Percentiles rank a stretch among this genome's conserved stretches.
These are phyloP conservation scores for Tuber aestivum DNA, from an alignment of 495 filamentous ascomycete species.

Conservation along the genomic window DNA sequence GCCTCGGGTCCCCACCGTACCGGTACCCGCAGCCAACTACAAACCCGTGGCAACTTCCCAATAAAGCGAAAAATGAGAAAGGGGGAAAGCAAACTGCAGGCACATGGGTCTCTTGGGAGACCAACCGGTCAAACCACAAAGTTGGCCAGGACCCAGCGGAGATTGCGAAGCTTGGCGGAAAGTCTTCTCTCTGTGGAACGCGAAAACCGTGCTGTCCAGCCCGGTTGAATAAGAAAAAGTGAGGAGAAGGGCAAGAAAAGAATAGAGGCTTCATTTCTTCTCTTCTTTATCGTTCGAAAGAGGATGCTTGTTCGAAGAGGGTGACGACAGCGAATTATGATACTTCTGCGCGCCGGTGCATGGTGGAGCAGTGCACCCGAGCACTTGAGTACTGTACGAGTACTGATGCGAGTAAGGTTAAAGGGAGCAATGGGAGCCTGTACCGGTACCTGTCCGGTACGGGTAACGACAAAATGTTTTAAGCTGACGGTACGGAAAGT, in stretches of 20 bases:
- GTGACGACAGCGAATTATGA: background rate
- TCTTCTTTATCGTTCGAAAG: too few species aligned
- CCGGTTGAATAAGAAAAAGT: background rate
- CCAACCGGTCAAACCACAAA: conserved; percentile 11
- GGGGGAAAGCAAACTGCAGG: conserved; percentile 19
- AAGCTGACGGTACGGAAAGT: background rate
- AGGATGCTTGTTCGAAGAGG: background rate
- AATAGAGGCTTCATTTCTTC: background rate
- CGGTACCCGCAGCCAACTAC: too few species aligned
- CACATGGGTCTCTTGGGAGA: background rate
- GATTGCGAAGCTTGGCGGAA: conserved; percentile 24
- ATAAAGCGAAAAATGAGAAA: conserved; percentile 25
- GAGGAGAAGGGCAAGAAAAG: background rate
- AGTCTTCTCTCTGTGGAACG: background rate
- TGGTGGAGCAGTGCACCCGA: background rate
- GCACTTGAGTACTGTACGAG: too few species aligned
- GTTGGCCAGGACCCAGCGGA: conserved; percentile 20
- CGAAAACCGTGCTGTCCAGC: background rate
- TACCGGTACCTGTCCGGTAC: background rate
- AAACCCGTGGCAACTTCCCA: conserved; percentile 13
- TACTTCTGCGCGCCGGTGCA: too few species aligned
- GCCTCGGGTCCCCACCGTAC: conserved; percentile 1
- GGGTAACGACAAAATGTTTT: too few species aligned
- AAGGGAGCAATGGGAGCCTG: background rate
- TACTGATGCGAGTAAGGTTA: too few species aligned